Evolutionary conservation across 169 alveolate species (phyloP).

Genomic region (Toxoplasma gondii): DNA sequence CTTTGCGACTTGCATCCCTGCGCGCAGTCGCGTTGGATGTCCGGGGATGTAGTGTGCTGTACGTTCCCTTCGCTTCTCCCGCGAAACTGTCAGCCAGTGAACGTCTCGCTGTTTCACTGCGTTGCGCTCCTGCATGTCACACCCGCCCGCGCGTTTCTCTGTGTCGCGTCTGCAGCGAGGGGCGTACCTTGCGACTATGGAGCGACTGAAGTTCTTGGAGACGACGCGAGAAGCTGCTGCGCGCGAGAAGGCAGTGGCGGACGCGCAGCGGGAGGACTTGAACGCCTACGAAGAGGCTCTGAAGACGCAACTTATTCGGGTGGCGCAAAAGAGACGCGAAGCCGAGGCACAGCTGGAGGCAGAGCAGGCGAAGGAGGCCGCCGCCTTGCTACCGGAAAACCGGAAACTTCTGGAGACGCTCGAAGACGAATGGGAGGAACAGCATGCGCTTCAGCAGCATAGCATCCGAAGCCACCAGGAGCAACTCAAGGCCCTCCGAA

Average conservation of each 20-base stretch:
- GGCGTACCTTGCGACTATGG: not conserved
- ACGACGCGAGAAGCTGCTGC: not conserved
- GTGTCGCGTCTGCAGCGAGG: not conserved
- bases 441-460: slow-evolving; percentile 13
- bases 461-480: not conserved
- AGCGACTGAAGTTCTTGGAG: not conserved
- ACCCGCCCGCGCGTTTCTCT: too few species aligned
- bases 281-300: not conserved
- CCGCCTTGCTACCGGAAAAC: not conserved
- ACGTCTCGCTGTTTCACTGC: too few species aligned
- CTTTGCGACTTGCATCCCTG: too few species aligned
- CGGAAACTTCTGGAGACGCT: slow-evolving; percentile 6
- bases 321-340: not conserved
- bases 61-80: too few species aligned
- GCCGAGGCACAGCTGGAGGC: not conserved
- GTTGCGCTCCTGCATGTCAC: too few species aligned
- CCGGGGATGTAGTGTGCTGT: too few species aligned
- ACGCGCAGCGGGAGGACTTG: not conserved
- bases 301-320: not conserved
- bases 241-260: not conserved
- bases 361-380: not conserved
- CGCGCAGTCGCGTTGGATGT: too few species aligned
- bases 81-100: too few species aligned
- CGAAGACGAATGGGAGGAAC: not conserved
- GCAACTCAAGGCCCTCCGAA: slow-evolving; percentile 10